Evolutionary conservation across 1,139 yeast genomes (phyloP).

Genomic region (Yamadazyma conglobata): DNA sequence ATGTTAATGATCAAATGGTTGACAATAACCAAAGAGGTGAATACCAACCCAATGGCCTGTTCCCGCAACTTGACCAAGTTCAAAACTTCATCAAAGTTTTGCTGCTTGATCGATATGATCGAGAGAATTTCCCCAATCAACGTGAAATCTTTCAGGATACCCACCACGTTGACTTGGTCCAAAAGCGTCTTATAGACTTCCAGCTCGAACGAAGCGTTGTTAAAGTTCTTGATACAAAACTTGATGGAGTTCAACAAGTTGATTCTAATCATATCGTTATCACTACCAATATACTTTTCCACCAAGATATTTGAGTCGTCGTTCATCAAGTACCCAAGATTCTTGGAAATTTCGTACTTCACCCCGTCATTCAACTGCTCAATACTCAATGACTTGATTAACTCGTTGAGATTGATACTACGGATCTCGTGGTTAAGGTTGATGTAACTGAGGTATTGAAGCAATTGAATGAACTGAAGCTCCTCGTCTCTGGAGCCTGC

Average conservation of each 20-base stretch:
- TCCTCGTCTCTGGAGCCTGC: background rate
- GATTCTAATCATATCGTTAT: slow-evolving; percentile 6
- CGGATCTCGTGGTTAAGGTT: slow-evolving; percentile 10
- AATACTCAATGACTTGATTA: slow-evolving; percentile 16
- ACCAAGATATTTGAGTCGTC: slow-evolving; percentile 17
- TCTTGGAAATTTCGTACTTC: slow-evolving; percentile 17
- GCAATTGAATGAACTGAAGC: slow-evolving; percentile 7
- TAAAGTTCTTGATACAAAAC: slow-evolving; percentile 9
- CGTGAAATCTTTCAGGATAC: slow-evolving; percentile 21
- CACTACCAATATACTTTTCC: slow-evolving; percentile 11
- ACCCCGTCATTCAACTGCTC: slow-evolving; percentile 15
- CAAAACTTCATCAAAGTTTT: slow-evolving; percentile 17
- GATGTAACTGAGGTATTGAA: slow-evolving; percentile 13
- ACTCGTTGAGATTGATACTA: slow-evolving; percentile 18
- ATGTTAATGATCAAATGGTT: slow-evolving; percentile 24
- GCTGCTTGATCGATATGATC: slow-evolving; percentile 18
- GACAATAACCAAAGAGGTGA: slow-evolving; percentile 31
- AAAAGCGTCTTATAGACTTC: slow-evolving; percentile 8
- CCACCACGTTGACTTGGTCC: slow-evolving; percentile 11
- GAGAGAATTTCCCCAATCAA: slow-evolving; percentile 32
- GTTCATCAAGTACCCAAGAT: slow-evolving; percentile 12
- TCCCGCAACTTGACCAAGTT: slow-evolving; percentile 12
- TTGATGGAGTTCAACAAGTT: slow-evolving; percentile 11
- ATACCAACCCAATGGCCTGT: slow-evolving; percentile 20
- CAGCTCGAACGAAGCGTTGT: slow-evolving; percentile 8